A percentile compares a stretch with the other conserved stretches of the same genome.
phyloP scores from a whole-genome alignment of 768 basidiomycete genomes.

The Pilatotrama ljubarskyi region DNA sequence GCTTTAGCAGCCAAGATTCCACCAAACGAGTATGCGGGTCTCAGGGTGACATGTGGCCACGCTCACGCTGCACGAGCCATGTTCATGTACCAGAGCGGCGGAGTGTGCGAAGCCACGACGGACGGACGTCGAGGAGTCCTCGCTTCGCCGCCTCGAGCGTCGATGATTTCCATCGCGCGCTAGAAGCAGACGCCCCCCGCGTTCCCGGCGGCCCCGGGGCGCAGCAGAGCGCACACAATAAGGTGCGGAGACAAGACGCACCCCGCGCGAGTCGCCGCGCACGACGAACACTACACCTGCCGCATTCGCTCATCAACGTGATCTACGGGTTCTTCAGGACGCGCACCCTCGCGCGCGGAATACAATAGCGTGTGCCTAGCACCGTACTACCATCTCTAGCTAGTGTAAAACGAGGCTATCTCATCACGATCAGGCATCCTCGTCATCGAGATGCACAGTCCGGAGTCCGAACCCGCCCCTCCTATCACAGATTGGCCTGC shows the following conservation, averaged over 20 bases:
- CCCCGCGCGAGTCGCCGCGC: not conserved
- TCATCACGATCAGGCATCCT: conserved; percentile 1
- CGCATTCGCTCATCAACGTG: conserved; percentile 12
- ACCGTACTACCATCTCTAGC: conserved; percentile 9
- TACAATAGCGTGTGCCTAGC: conserved; percentile 13
- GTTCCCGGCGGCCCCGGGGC: conserved; percentile 2
- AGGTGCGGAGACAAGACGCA: conserved; percentile 6
- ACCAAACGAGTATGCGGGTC: conserved; percentile 2
- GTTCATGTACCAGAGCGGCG: conserved; percentile 16
- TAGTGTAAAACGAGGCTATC: conserved; percentile 8
- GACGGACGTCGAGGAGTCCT: too few relatives aligned
- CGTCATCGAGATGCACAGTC: too few relatives aligned
- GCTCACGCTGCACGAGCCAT: conserved; percentile 12
- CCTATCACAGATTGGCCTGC: conserved; percentile 8
- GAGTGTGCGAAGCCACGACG: conserved; percentile 4
- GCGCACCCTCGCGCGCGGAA: not conserved
- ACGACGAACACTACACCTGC: conserved; percentile 6
- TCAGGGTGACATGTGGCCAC: conserved; percentile 13
- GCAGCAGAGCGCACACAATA: conserved; percentile 1
- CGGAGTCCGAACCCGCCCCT: not conserved
- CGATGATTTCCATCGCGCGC: conserved; percentile 5
- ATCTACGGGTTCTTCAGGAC: conserved; percentile 1
- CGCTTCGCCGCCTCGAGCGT: not conserved
- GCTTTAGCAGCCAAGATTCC: conserved; percentile 8
- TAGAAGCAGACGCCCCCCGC: not conserved